Evolutionary conservation across 495 filamentous ascomycete species (phyloP).

Genomic region (Evansstolkia leycettana): DNA sequence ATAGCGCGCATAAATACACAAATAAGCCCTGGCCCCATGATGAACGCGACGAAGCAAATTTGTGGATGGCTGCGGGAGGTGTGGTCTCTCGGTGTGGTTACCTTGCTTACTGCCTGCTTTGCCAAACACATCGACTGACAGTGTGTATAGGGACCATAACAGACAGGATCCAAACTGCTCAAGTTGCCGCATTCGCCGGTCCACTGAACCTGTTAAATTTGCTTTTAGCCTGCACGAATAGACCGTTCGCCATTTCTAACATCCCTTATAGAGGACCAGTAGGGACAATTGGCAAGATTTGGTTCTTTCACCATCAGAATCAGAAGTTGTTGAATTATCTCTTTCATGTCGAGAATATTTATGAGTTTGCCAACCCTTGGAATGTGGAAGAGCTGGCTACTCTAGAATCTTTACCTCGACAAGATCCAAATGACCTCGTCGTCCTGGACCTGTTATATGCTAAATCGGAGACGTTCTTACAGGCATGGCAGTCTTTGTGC

Average conservation of each 20-base stretch:
- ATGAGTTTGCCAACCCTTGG: conserved; percentile 20
- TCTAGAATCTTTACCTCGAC: conserved; percentile 13
- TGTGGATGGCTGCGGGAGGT: conserved; percentile 68
- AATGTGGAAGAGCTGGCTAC: conserved; percentile 7
- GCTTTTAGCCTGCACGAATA: conserved; percentile 29
- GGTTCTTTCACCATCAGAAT: conserved; percentile 26
- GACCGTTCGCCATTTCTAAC: conserved; percentile 12
- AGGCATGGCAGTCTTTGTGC: conserved; percentile 29
- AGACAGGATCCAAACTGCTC: conserved; percentile 27
- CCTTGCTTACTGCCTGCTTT: not conserved
- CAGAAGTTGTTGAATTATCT: conserved; percentile 22
- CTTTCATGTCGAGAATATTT: conserved; percentile 15
- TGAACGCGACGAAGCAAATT: conserved; percentile 53
- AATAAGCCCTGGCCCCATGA: conserved; percentile 47
- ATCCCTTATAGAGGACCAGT: conserved; percentile 13
- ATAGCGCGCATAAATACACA: conserved; percentile 39
- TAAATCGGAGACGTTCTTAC: conserved; percentile 31
- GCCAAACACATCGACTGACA: conserved; percentile 7
- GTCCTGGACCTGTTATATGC: conserved; percentile 33
- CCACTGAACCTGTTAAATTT: conserved; percentile 26
- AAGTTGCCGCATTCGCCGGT: conserved; percentile 27
- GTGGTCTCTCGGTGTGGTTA: conserved; percentile 59
- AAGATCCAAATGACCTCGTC: conserved; percentile 26
- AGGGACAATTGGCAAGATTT: conserved; percentile 18
- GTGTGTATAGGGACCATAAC: conserved; percentile 18